Evolutionary conservation across 2,329 filamentous ascomycete species (phyloP).

Genomic region (Aspergillus pseudoglaucus): DNA sequence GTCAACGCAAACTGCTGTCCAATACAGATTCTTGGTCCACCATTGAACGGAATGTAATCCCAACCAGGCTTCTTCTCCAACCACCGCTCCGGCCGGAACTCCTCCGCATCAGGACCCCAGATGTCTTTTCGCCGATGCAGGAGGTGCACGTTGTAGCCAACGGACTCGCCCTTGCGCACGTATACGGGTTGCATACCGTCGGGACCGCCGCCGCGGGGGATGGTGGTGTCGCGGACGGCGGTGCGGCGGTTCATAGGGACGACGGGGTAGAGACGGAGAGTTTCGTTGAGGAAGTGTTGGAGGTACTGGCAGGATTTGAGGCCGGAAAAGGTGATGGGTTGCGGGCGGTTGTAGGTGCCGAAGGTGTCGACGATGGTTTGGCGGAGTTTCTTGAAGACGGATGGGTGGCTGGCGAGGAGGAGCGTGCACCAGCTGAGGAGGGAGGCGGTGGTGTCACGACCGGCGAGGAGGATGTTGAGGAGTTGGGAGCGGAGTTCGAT

Average conservation of each 20-base stretch:
- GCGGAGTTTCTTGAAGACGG: conserved; percentile 12
- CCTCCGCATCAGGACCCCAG: conserved; percentile 42
- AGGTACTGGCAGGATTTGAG: conserved; percentile 38
- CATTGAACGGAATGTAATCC: conserved; percentile 71
- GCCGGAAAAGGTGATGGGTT: conserved; percentile 36
- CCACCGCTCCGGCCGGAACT: conserved; percentile 65
- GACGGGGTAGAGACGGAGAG: conserved; percentile 40
- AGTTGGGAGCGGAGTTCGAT: conserved; percentile 44
- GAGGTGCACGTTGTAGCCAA: conserved; percentile 61
- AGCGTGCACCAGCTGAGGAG: conserved; percentile 35
- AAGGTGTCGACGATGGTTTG: conserved; percentile 12
- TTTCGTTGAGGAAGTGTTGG: conserved; percentile 32
- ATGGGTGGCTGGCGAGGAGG: conserved; percentile 15
- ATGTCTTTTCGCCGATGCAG: conserved; percentile 63
- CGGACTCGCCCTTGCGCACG: conserved; percentile 57
- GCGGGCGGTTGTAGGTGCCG: conserved; percentile 23
- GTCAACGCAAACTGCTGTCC: conserved; percentile 77
- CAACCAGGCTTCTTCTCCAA: conserved; percentile 57
- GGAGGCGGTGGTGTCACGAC: conserved; percentile 48
- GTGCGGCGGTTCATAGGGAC: conserved; percentile 42
- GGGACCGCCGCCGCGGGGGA: conserved; percentile 53
- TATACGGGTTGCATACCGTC: conserved; percentile 56
- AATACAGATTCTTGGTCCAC: conserved; percentile 66
- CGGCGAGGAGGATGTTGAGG: conserved; percentile 48
- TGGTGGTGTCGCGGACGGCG: conserved; percentile 36